phyloP scores from a whole-genome alignment of 805 yeast genomes.

The Candida nanaspora region DNA sequence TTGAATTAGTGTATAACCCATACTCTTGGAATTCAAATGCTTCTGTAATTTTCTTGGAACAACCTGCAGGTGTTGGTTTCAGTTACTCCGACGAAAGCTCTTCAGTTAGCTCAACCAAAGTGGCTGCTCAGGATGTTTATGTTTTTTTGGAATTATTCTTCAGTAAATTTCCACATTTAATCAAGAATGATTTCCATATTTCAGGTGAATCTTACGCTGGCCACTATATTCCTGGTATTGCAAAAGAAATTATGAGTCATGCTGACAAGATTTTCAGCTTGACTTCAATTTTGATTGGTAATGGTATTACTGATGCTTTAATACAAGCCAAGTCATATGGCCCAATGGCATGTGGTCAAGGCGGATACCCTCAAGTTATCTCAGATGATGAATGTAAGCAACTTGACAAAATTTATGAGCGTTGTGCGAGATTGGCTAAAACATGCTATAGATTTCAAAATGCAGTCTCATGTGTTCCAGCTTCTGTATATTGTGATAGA shows the following conservation, averaged over 20 bases:
- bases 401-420: slow-evolving; percentile 61
- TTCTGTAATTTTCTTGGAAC: slow-evolving; percentile 79
- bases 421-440: slow-evolving; percentile 71
- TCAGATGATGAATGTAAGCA: slow-evolving; percentile 71
- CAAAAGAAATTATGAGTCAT: slow-evolving; percentile 68
- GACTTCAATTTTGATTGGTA: slow-evolving; percentile 79
- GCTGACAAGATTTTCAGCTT: slow-evolving; percentile 50
- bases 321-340: slow-evolving; percentile 71
- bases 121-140: slow-evolving; percentile 79
- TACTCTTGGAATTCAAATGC: slow-evolving; percentile 83
- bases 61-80: slow-evolving; percentile 83
- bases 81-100: slow-evolving; percentile 32
- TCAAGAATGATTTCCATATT: slow-evolving; percentile 60
- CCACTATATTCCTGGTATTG: slow-evolving; percentile 87
- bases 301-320: slow-evolving; percentile 84
- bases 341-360: slow-evolving; percentile 94
- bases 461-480: slow-evolving; percentile 86
- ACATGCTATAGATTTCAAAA: slow-evolving; percentile 71
- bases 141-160: slow-evolving; percentile 76
- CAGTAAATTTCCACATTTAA: slow-evolving; percentile 59
- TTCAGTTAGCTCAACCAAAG: slow-evolving; percentile 62
- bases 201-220: slow-evolving; percentile 95
- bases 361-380: slow-evolving; percentile 72
- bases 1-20: slow-evolving; percentile 64
- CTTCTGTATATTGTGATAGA: slow-evolving; percentile 81